phyloP scores from a whole-genome alignment of 2,329 filamentous ascomycete species.

The Mycosphaerella arachidis region DNA sequence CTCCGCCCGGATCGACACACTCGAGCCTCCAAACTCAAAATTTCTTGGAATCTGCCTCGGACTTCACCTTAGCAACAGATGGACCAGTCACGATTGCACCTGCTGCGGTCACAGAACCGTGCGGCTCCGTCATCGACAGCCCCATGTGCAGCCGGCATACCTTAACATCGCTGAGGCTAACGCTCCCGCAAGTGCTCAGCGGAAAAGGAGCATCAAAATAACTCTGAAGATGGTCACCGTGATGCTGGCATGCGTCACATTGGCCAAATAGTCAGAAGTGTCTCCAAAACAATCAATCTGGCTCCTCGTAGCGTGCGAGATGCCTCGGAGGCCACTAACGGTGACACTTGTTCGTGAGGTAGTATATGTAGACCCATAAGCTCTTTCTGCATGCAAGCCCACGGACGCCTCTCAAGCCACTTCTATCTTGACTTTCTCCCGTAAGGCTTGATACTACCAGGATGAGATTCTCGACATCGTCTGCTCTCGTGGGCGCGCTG shows the following conservation, averaged over 20 bases:
- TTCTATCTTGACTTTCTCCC: not conserved
- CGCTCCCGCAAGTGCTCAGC: not conserved
- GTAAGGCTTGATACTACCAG: not conserved
- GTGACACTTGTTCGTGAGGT: not conserved
- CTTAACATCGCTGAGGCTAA: not conserved
- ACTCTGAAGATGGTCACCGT: not conserved
- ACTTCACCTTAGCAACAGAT: not conserved
- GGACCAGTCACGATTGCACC: not conserved
- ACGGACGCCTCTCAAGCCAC: not conserved
- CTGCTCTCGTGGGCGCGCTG: slow-evolving; percentile 13
- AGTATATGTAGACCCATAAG: not conserved
- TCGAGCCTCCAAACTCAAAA: not conserved
- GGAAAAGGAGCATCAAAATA: not conserved
- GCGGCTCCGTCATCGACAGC: not conserved
- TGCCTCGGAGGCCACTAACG: not conserved
- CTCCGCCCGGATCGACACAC: not conserved
- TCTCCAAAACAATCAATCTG: not conserved
- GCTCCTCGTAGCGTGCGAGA: not conserved
- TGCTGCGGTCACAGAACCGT: not conserved
- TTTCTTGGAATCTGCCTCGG: not conserved
- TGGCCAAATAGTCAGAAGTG: not conserved
- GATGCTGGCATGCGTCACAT: not conserved
- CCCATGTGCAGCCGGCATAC: not conserved
- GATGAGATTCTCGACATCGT: slow-evolving; percentile 17
- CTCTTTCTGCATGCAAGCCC: not conserved